phyloP scores from a whole-genome alignment of 2,329 filamentous ascomycete genomes.

The Exophiala sp. region DNA sequence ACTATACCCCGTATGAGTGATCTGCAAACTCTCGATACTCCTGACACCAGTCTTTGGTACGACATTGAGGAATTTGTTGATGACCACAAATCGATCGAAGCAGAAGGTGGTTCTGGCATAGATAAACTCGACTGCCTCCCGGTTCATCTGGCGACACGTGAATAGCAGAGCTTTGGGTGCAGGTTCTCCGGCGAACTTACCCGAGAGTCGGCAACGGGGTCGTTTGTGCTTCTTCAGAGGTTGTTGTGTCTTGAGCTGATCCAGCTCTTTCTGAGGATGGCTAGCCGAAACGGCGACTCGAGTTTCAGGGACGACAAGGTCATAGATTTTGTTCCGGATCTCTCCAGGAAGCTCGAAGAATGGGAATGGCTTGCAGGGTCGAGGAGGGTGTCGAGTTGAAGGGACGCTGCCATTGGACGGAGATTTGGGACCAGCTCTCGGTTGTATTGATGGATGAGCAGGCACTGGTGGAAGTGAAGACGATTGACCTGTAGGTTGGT shows the following conservation, averaged over 20 bases:
- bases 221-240: constrained; percentile 13
- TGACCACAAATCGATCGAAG: constrained; percentile 26
- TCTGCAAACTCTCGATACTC: constrained; percentile 33
- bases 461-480: neutral
- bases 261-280: constrained; percentile 25
- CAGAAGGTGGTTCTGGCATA: constrained; percentile 27
- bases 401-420: neutral
- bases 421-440: neutral
- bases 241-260: constrained; percentile 10
- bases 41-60: constrained; percentile 44
- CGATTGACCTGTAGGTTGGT: neutral
- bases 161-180: constrained; percentile 19
- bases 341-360: constrained; percentile 68
- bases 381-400: neutral
- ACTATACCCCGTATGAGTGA: constrained; percentile 24
- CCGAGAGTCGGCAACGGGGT: constrained; percentile 19
- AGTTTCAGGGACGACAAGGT: constrained; percentile 52
- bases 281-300: constrained; percentile 18
- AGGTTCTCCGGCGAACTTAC: constrained; percentile 2
- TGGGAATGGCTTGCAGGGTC: constrained; percentile 44
- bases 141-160: constrained; percentile 25
- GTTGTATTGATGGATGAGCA: neutral
- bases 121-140: constrained; percentile 23
- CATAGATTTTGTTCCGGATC: constrained; percentile 66
- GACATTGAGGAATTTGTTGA: constrained; percentile 39